Base-by-base conservation (phyloP, 2,329 filamentous ascomycete species). In the Diaporthe amygdali region DNA sequence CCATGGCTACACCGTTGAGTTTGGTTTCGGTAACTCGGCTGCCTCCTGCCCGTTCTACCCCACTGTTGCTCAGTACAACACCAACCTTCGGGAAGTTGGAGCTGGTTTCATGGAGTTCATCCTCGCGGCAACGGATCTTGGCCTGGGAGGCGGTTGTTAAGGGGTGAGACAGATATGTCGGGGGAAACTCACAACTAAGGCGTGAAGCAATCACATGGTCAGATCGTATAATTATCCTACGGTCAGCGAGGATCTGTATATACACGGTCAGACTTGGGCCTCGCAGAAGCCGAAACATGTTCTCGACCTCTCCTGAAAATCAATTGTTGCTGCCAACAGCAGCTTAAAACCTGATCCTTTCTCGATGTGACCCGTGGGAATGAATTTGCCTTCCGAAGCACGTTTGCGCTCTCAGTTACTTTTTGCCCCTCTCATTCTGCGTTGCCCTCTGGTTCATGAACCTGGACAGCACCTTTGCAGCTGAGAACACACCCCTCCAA, bases 1-100 rank as follows among this genome's bases (percentile, higher is more conserved):
- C 20, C 80, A 84, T 66, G 81, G 82, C 1, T 81, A 84, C 59
- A 84, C 82, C 0, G 75, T 88, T 27, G 85, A 88, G 77, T 88
- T 88, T 76, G 86, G 86, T 0, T 81, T 80, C 61, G 59, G 59
- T 15, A 64, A 64, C 41, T 64, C 59, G 8, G 59, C 27, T 22
- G 59, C 59, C 32, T 78, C 76, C 3, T 82, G 82, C 61, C 80
- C 81, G 0, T 88, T 88, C 72, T 88, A 88, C 72, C 85, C 85
- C 0, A 82, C 81, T 2, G 75, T 76, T 2, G 74, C 78, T 44
- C 79, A 82, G 76, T 87, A 86, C 74, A 82, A 83, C 71, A 72
- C 76, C 66, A 86, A 82, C 73, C 77, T 88, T 73, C 78, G 81
- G 47, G 84, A 87, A 77, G 83, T 83, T 15, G 81, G 78, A 3